These are phyloP conservation scores for Starmerella gropengiesseri DNA, from an alignment of 805 yeast species.

Conservation along the genomic window DNA sequence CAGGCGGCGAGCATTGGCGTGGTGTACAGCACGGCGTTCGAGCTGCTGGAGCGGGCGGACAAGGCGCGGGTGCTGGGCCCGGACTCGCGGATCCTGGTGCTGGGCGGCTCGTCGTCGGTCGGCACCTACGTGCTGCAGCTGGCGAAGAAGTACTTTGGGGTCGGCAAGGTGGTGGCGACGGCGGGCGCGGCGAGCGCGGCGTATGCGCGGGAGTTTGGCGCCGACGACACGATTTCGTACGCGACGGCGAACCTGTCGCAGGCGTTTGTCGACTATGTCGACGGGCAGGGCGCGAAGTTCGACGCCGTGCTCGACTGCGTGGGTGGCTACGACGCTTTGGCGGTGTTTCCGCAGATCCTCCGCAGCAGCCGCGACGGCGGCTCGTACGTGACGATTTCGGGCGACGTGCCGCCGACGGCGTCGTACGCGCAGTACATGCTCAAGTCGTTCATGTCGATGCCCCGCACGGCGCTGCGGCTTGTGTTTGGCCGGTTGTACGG, in stretches of 20 bases:
- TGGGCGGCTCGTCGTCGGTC: constrained; percentile 72
- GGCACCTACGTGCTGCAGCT: constrained; percentile 49
- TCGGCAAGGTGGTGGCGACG: constrained; percentile 45
- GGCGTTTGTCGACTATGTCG: constrained; percentile 10
- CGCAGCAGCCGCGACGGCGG: constrained; percentile 40
- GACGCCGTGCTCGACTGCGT: constrained; percentile 56
- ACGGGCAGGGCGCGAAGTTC: constrained; percentile 28
- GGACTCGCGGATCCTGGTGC: constrained; percentile 42
- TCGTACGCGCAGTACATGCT: constrained; percentile 12
- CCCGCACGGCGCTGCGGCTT: constrained; percentile 23
- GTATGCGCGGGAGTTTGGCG: constrained; percentile 44
- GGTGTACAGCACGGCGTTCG: constrained; percentile 52
- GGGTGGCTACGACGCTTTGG: constrained; percentile 46
- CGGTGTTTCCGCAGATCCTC: constrained; percentile 35
- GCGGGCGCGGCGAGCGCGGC: constrained; percentile 41
- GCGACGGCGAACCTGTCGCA: constrained; percentile 6
- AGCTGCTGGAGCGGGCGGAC: constrained; percentile 30
- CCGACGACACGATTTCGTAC: constrained; percentile 36
- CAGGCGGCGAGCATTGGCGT: constrained; percentile 60
- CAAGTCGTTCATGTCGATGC: constrained; percentile 12
- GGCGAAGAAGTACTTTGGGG: constrained; percentile 40
- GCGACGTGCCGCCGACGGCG: constrained; percentile 35
- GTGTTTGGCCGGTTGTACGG: constrained; percentile 27
- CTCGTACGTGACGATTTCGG: constrained; percentile 44
- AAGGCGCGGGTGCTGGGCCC: constrained; percentile 27